Evolutionary conservation across 495 filamentous ascomycete genomes (phyloP), one percentile per base, ranked within the genome.

Genomic region (Hamigera avellanea): DNA sequence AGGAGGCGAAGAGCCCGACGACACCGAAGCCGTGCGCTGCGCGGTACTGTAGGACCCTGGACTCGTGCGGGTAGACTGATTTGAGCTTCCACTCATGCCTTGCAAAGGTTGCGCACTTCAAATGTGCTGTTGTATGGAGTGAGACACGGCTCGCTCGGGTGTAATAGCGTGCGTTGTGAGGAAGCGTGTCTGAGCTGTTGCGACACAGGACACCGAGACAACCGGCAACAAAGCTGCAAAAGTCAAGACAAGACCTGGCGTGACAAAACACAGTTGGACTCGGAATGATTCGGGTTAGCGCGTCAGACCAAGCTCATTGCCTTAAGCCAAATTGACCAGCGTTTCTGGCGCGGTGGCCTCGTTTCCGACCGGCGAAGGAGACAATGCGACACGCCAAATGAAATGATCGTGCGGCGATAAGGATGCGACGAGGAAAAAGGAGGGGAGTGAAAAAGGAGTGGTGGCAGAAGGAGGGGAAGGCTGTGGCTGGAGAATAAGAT

Each of bases 61-160:
- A 53, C 64, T 68, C 43, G 62, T 63, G 48, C 61, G 62, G 60
- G 56, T 65, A 29, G 62, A 64, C 53, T 65, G 64, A 40, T 56
- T 65, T 41, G 61, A 64, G 51, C 54, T 66, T 52, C 59, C 56
- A 57, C 61, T 65, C 64, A 68, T 68, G 45, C 62, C 62, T 68
- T 45, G 53, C 53, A 36, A 47, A 51, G 26, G 27, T 41, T 9
- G 4, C 26, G 6, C 31, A 19, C 8, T 30, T 30, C 28, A 12
- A 15, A 30, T n/a, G n/a, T n/a, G n/a, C 6, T n/a, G 5, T 30
- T 12, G 28, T 9, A 9, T 5, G 5, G 21, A 23, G 21, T 9
- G 21, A 23, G 4, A 9, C 5, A 23, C 9, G 21, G 9, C 9
- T 4, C 5, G 9, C 4, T 23, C 21, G 5, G 4, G 5, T 23